Conservation (phyloP, 805 yeast species). For the Clavispora vitiphila region DNA sequence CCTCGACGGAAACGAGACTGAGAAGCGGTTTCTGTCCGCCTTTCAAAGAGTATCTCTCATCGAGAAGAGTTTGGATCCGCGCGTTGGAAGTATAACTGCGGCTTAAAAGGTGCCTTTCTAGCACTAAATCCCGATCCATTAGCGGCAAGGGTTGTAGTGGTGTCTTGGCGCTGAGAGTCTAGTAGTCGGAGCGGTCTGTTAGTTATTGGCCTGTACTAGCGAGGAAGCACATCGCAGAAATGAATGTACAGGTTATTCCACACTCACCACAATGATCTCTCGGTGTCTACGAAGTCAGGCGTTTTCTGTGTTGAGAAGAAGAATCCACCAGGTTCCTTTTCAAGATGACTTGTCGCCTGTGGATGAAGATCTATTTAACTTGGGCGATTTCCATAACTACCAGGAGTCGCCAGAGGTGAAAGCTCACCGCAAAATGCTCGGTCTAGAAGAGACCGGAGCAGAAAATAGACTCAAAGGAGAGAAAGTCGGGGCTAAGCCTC, state of each 20-base stretch:
- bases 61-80: constrained; percentile 37
- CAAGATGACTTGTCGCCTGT: constrained; percentile 32
- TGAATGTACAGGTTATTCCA: background rate
- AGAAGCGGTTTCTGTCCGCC: constrained; percentile 47
- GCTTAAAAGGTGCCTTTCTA: constrained; percentile 44
- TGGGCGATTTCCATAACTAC: constrained; percentile 37
- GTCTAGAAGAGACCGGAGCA: constrained; percentile 1
- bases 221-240: background rate
- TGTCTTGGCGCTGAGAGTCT: too few relatives aligned
- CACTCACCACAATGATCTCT: constrained; percentile 1
- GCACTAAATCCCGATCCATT: constrained; percentile 41
- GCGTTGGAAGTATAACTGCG: constrained; percentile 37
- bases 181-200: too few relatives aligned
- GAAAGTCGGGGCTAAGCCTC: too few relatives aligned
- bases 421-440: constrained; percentile 11
- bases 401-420: constrained; percentile 25
- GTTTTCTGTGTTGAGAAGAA: background rate
- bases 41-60: constrained; percentile 39
- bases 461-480: background rate
- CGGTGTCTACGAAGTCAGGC: constrained; percentile 4
- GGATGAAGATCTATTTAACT: constrained; percentile 31
- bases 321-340: constrained; percentile 28
- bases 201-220: too few relatives aligned
- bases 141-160: background rate
- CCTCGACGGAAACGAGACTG: constrained; percentile 34